A percentile compares a stretch with the other conserved stretches of the same genome.
These are phyloP conservation scores for Dissophora globulifera DNA, from an alignment of 192 early-diverging fungal genomes.

Conservation along the genomic window DNA sequence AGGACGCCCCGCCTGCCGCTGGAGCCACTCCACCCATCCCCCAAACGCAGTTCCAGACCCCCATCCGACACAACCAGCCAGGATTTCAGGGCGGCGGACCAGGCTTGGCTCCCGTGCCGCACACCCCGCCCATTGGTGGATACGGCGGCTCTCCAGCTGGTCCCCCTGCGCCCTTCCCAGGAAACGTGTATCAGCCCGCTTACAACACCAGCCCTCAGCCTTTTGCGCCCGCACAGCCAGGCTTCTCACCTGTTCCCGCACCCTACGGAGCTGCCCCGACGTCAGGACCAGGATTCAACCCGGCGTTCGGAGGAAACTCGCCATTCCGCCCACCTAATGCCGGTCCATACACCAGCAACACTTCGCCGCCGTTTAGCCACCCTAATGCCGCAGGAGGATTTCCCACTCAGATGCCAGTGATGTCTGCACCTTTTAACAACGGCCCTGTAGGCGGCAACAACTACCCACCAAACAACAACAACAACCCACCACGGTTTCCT, in stretches of 20 bases:
- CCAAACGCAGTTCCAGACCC: constrained; percentile 29
- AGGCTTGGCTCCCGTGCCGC: constrained; percentile 11
- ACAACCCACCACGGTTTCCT: constrained; percentile 11
- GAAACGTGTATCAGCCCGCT: constrained; percentile 22
- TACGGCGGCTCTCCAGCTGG: constrained; percentile 27
- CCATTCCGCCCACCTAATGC: constrained; percentile 25
- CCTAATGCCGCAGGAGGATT: constrained; percentile 7
- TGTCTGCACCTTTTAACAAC: constrained; percentile 15
- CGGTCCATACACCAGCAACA: constrained; percentile 7
- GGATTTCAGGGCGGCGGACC: constrained; percentile 23
- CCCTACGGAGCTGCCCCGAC: constrained; percentile 1
- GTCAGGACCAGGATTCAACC: constrained; percentile 9
- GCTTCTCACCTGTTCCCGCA: neutral
- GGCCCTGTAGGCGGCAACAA: constrained; percentile 13
- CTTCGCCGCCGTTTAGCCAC: constrained; percentile 21
- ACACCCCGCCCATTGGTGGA: constrained; percentile 11
- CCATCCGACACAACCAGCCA: constrained; percentile 26
- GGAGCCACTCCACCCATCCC: constrained; percentile 30
- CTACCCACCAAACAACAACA: constrained; percentile 23
- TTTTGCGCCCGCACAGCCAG: neutral
- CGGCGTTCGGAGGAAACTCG: constrained; percentile 1
- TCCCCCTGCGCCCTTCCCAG: constrained; percentile 27
- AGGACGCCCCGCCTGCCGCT: constrained; percentile 26
- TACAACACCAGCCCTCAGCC: constrained; percentile 3
- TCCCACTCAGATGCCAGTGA: constrained; percentile 13